A percentile compares a stretch with the other conserved stretches of the same genome.
phyloP scores from a whole-genome alignment of 768 basidiomycete genomes.

The Russula olivacea region DNA sequence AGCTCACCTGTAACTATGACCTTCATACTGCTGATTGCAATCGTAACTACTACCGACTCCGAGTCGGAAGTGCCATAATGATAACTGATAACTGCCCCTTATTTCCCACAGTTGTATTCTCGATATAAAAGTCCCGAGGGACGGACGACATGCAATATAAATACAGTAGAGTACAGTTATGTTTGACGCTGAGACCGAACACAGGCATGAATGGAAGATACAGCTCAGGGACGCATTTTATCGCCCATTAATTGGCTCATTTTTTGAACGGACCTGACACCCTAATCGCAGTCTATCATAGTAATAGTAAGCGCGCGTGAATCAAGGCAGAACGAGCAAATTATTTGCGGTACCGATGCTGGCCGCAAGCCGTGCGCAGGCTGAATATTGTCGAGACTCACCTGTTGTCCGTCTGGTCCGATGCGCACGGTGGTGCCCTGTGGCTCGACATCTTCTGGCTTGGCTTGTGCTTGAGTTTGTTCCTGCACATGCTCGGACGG shows the following conservation, averaged over 20 bases:
- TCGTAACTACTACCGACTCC: neutral
- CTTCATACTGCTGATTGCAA: slow-evolving; percentile 33
- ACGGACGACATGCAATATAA: neutral
- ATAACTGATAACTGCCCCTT: too few species aligned
- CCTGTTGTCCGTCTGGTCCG: neutral
- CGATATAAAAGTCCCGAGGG: neutral
- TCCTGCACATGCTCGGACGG: slow-evolving; percentile 8
- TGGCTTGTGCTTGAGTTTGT: neutral
- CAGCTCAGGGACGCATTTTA: slow-evolving; percentile 5
- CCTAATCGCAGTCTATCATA: slow-evolving; percentile 13
- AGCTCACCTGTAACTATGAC: slow-evolving; percentile 50
- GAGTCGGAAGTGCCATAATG: too few species aligned
- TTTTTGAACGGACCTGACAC: slow-evolving; percentile 13
- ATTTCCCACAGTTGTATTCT: neutral
- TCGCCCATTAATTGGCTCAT: neutral
- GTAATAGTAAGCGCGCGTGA: neutral
- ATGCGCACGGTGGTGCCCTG: neutral
- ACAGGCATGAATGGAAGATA: neutral
- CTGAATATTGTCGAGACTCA: neutral
- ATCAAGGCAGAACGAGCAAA: neutral
- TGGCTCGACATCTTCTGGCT: neutral
- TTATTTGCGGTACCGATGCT: slow-evolving; percentile 1
- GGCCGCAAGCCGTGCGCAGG: neutral
- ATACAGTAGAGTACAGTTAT: neutral
- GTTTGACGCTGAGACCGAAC: neutral